phyloP scores from a whole-genome alignment of 2,329 filamentous ascomycete genomes.

The Claviceps pazoutovae region DNA sequence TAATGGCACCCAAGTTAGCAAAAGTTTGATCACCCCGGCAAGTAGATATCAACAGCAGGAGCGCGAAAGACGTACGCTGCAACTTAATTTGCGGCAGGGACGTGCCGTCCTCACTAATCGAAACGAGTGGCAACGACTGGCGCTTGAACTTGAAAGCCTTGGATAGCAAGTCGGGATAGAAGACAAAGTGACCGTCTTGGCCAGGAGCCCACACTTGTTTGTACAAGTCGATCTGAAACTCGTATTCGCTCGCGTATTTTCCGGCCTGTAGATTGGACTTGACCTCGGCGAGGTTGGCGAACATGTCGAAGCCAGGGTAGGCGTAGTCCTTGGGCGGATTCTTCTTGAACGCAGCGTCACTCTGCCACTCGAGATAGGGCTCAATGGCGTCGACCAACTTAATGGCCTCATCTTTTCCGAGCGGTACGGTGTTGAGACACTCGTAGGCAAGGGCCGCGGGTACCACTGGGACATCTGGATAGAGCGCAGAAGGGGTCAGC shows the following conservation, averaged over 20 bases:
- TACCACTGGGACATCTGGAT: slow-evolving; percentile 17
- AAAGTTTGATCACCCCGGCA: too few relatives aligned
- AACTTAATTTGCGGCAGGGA: slow-evolving; percentile 12
- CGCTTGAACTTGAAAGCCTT: slow-evolving; percentile 8
- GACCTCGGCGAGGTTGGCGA: slow-evolving; percentile 31
- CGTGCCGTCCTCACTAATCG: slow-evolving; percentile 19
- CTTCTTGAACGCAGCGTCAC: slow-evolving; percentile 32
- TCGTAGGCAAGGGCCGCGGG: slow-evolving; percentile 22
- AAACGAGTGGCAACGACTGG: slow-evolving; percentile 22
- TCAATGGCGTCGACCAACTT: slow-evolving; percentile 23
- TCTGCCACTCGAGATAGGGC: slow-evolving; percentile 34
- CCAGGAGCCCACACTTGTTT: slow-evolving; percentile 31
- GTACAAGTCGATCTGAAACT: slow-evolving; percentile 41
- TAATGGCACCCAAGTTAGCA: not conserved
- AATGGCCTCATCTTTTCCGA: slow-evolving; percentile 20
- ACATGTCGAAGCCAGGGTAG: slow-evolving; percentile 33
- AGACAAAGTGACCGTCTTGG: slow-evolving; percentile 50
- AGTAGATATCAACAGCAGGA: too few relatives aligned
- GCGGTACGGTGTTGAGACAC: slow-evolving; percentile 26
- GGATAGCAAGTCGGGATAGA: slow-evolving; percentile 8
- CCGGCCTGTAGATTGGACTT: slow-evolving; percentile 25
- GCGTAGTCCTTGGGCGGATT: slow-evolving; percentile 37
- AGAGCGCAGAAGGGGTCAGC: not conserved
- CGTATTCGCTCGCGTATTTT: slow-evolving; percentile 37
- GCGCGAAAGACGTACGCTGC: slow-evolving; percentile 6